These are phyloP conservation scores for Camellia sinensis DNA, from an alignment of 148 eudicot species.

Conservation along the genomic window DNA sequence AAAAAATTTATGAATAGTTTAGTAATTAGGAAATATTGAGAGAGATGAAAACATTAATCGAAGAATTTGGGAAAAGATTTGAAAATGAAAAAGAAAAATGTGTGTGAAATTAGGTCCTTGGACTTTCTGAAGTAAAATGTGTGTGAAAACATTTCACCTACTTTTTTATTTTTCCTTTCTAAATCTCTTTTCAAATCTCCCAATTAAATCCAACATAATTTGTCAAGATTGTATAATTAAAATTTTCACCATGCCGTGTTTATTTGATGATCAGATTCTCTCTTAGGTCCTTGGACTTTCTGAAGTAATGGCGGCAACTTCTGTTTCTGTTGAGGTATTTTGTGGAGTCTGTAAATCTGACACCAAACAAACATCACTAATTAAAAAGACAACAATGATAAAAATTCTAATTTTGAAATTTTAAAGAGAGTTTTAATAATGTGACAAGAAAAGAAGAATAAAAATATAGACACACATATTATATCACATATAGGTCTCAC, in stretches of 20 bases:
- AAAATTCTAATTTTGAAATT: too few species aligned
- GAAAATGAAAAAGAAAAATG: too few species aligned
- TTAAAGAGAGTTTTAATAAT: too few species aligned
- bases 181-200: too few species aligned
- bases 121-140: too few species aligned
- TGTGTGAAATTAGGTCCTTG: too few species aligned
- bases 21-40: background rate
- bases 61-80: too few species aligned
- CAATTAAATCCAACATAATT: background rate
- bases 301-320: slow-evolving; percentile 20
- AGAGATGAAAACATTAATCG: background rate
- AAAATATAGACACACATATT: too few species aligned
- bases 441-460: too few species aligned
- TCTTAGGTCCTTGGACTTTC: slow-evolving; percentile 22
- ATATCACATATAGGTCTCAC: too few species aligned
- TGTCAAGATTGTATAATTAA: slow-evolving; percentile 16
- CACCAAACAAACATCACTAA: background rate
- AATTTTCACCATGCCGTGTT: background rate
- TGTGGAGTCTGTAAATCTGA: slow-evolving; percentile 36
- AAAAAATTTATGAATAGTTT: slow-evolving; percentile 12
- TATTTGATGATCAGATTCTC: background rate
- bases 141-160: too few species aligned
- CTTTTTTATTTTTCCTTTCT: too few species aligned
- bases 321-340: slow-evolving; percentile 31
- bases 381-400: background rate